Percentiles rank a stretch among this genome's conserved stretches.
Conservation (phyloP, 192 early-diverging fungal genomes). For the Allomyces macrogynus region DNA sequence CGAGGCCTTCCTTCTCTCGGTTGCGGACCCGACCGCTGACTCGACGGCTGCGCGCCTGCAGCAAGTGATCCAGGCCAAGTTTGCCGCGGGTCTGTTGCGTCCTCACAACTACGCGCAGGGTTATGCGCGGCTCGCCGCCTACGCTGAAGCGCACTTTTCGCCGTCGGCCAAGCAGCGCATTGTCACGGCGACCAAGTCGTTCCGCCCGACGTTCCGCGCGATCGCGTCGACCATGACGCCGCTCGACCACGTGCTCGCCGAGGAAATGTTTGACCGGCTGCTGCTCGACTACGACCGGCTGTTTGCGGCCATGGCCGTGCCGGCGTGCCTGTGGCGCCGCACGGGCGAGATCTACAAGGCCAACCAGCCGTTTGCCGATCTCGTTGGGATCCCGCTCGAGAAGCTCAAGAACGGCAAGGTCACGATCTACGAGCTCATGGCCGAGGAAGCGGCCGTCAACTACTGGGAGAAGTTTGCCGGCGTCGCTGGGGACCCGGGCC, state of each 20-base stretch:
- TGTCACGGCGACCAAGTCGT: slow-evolving; percentile 68
- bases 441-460: slow-evolving; percentile 83
- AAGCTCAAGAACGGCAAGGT: slow-evolving; percentile 50
- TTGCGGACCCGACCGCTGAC: slow-evolving; percentile 77
- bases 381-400: slow-evolving; percentile 68
- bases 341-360: slow-evolving; percentile 93
- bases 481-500: slow-evolving; percentile 85
- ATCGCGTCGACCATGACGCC: slow-evolving; percentile 77
- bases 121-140: slow-evolving; percentile 66
- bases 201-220: slow-evolving; percentile 69
- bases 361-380: slow-evolving; percentile 79
- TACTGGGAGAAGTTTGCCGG: slow-evolving; percentile 92
- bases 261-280: slow-evolving; percentile 86
- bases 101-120: slow-evolving; percentile 90
- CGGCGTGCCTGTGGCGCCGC: slow-evolving; percentile 85
- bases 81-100: slow-evolving; percentile 81
- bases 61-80: slow-evolving; percentile 85
- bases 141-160: slow-evolving; percentile 74
- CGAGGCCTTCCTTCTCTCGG: slow-evolving; percentile 63
- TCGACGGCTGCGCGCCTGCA: slow-evolving; percentile 68
- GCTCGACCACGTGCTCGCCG: slow-evolving; percentile 79
- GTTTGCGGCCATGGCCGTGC: slow-evolving; percentile 85
- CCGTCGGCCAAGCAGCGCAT: slow-evolving; percentile 52
- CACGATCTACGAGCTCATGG: slow-evolving; percentile 50
- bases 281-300: slow-evolving; percentile 88